Conservation (phyloP, 208 protist genomes). For the Herpetomonas muscarum region DNA sequence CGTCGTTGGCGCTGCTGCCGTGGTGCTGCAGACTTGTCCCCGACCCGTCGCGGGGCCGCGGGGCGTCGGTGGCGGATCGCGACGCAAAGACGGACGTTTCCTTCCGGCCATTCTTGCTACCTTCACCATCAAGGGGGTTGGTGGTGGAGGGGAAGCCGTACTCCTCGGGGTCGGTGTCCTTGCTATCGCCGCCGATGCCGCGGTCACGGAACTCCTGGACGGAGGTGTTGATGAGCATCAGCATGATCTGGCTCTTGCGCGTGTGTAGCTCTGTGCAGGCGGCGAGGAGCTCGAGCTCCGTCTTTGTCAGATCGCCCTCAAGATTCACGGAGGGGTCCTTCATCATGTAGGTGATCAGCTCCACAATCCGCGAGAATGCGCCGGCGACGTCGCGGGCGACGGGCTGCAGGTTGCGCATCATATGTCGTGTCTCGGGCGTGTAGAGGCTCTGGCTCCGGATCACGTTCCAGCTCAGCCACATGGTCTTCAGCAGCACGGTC, state of each 20-base stretch:
- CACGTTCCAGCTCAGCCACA: conserved; percentile 82
- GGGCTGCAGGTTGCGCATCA: conserved; percentile 60
- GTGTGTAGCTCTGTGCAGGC: conserved; percentile 51
- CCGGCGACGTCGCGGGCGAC: conserved; percentile 53
- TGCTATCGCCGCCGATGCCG: conserved; percentile 1
- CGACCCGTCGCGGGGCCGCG: background rate
- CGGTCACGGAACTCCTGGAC: conserved; percentile 33
- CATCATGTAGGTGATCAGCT: conserved; percentile 69
- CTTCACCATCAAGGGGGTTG: background rate
- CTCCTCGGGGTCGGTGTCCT: conserved; percentile 4
- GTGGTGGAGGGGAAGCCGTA: background rate
- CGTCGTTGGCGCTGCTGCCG: no score
- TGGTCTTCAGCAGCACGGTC: conserved; percentile 70
- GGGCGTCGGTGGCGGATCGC: no score
- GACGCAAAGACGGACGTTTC: no score
- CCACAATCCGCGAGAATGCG: conserved; percentile 57
- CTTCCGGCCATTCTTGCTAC: no score
- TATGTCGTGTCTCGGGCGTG: conserved; percentile 39
- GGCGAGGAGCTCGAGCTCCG: conserved; percentile 63
- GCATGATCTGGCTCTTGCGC: conserved; percentile 81
- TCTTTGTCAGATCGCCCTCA: conserved; percentile 68
- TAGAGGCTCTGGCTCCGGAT: conserved; percentile 62
- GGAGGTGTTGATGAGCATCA: conserved; percentile 61
- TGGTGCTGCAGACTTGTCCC: background rate
- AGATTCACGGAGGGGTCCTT: conserved; percentile 54